Percentiles rank a stretch among this genome's conserved stretches.
These are phyloP conservation scores for Theobroma grandiflorum DNA, from an alignment of 441 rosid genomes.

Conservation along the genomic window DNA sequence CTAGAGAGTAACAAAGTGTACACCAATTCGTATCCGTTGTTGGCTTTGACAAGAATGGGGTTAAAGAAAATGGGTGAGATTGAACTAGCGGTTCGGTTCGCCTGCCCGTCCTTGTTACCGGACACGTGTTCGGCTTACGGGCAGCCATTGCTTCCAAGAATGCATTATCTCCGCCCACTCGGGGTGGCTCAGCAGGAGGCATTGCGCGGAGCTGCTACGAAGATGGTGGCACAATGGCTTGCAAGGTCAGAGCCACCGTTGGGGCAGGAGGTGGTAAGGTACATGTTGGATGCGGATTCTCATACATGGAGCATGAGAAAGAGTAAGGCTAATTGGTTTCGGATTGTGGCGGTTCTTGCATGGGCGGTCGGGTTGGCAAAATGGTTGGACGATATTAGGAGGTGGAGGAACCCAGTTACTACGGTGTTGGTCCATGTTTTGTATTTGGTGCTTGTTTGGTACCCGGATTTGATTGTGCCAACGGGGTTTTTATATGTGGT, in stretches of 20 bases:
- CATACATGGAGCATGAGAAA: slow-evolving; percentile 98
- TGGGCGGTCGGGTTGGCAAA: slow-evolving; percentile 94
- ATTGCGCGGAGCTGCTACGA: slow-evolving; percentile 84
- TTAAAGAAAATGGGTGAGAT: slow-evolving; percentile 97
- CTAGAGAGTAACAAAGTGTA: slow-evolving; percentile 90
- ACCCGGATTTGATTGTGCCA: slow-evolving; percentile 87
- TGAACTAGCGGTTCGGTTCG: slow-evolving; percentile 86
- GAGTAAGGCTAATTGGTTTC: slow-evolving; percentile 92
- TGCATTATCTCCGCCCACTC: slow-evolving; percentile 93
- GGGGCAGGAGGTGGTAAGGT: slow-evolving; percentile 86
- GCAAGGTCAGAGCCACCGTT: slow-evolving; percentile 85
- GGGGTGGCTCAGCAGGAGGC: slow-evolving; percentile 96
- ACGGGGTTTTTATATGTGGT: slow-evolving; percentile 80
- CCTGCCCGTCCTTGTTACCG: slow-evolving; percentile 76
- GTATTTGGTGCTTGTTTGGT: slow-evolving; percentile 92
- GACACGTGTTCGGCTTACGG: slow-evolving; percentile 78
- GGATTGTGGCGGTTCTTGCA: slow-evolving; percentile 86
- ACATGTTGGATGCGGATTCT: slow-evolving; percentile 94
- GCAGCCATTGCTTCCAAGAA: slow-evolving; percentile 84
- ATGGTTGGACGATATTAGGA: slow-evolving; percentile 76
- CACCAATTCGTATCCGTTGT: slow-evolving; percentile 78
- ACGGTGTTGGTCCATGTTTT: slow-evolving; percentile 80
- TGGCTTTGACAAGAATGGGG: slow-evolving; percentile 65
- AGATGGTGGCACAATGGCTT: slow-evolving; percentile 89
- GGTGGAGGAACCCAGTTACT: slow-evolving; percentile 89